Evolutionary conservation across 768 basidiomycete genomes (phyloP), one percentile per base, ranked within the genome.

Genomic region (Hericium erinaceus): DNA sequence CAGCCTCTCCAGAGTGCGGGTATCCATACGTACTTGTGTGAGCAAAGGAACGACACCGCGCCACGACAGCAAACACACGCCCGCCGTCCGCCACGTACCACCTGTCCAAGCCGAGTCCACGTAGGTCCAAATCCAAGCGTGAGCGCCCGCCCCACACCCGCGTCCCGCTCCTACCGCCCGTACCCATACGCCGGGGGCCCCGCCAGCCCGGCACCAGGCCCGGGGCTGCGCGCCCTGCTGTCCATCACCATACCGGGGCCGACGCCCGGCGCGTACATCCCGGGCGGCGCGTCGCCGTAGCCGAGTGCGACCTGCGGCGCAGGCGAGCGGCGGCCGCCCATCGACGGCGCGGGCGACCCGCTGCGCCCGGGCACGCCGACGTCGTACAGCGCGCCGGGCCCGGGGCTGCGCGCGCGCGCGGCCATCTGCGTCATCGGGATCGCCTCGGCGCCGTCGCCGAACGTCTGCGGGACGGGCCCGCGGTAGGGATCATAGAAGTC

Each of bases 401-500:
- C 69, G 0, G 68, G 68, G 26, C 63, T 66, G 41, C 63, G 62
- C 54, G 64, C 51, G 24, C 67, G 60, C 39, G 64, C 59, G 77
- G 44, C 44, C 49, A 58, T 78, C 65, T 87, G 83, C 0, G 80
- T 88, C 89, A 91, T 90, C 18, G 87, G 85, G 52, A 87, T 86
- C 4, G 80, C 77, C 67, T 91, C 88, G 2, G 56, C 66, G 33
- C 63, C 58, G n/a, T 53, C 62, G 50, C 78, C 75, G 51, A 90
- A 76, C 2, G 87, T 77, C 53, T 79, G 79, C 6, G 87, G 85
- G 18, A 85, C 73, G n/a, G n/a, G 85, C 1, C 87, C 87, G 26
- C 80, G 77, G 68, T 93, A 92, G 20, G 90, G 90, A 68, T 93
- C 91, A 67, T 82, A 92, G 39, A 72, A 75, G 8, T 70, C 66